Base-by-base conservation (phyloP, 768 basidiomycete species). In the Mycena sanguinolenta region DNA sequence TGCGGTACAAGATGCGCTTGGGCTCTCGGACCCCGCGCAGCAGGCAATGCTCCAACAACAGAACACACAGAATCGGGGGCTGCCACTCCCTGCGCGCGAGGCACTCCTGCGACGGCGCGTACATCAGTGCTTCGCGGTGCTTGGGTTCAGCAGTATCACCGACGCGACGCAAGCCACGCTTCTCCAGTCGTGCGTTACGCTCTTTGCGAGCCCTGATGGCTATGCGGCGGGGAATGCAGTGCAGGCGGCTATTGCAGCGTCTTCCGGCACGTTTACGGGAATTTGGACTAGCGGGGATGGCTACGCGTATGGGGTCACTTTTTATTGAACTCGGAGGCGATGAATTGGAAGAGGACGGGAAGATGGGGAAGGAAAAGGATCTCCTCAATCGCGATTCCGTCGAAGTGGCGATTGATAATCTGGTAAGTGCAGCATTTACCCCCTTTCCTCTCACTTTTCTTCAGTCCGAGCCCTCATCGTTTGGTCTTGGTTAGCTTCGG, bases 281-380 rank as follows among this genome's bases (percentile, higher is more conserved):
- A 86, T 99, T 19, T 99, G 97, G 97, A 89, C 92, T 64, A 88
- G 89, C 63, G 85, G 87, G 2, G 97, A 99, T 78, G 95, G 95
- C 5, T 97, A 96, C 80, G 97, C 91, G 0, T 96, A 95, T 81
- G 97, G 97, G 0, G 91, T 98, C 3, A 95, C 95, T 4, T 92
- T n/a, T n/a, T n/a, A n/a, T n/a, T n/a, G n/a, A n/a, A n/a, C n/a
- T n/a, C n/a, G n/a, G n/a, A n/a, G n/a, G n/a, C n/a, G n/a, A n/a
- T n/a, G n/a, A n/a, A n/a, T n/a, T n/a, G n/a, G n/a, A n/a, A n/a
- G n/a, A n/a, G n/a, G n/a, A n/a, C n/a, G n/a, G n/a, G n/a, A n/a
- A n/a, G n/a, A n/a, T n/a, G n/a, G n/a, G n/a, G n/a, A n/a, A n/a
- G n/a, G n/a, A n/a, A n/a, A n/a, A n/a, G n/a, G n/a, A n/a, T n/a